Conservation (phyloP, 2,329 filamentous ascomycete genomes). For the Aspergillus hortae region DNA sequence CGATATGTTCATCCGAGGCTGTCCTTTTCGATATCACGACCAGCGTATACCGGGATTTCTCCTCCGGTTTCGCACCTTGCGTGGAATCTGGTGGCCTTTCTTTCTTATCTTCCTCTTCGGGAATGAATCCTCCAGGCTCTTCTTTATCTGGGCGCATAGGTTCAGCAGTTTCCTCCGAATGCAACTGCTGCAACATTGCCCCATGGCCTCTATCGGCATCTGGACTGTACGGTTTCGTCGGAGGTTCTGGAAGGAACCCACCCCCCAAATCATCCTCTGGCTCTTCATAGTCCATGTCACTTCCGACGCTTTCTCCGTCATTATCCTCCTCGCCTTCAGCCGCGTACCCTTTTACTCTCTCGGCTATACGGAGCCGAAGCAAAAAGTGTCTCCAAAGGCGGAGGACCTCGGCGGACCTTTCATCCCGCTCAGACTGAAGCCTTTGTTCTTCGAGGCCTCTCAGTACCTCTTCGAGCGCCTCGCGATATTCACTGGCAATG, state of each 20-base stretch:
- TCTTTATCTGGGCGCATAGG: background rate
- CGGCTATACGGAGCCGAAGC: conserved; percentile 63
- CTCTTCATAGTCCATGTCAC: conserved; percentile 23
- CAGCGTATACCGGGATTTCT: conserved; percentile 1
- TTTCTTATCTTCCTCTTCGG: conserved; percentile 6
- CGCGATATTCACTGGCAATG: conserved; percentile 66
- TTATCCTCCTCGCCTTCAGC: conserved; percentile 33
- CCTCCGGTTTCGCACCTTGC: background rate
- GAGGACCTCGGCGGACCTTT: conserved; percentile 48
- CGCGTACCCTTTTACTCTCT: conserved; percentile 63
- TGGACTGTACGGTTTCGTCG: background rate
- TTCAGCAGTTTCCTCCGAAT: background rate
- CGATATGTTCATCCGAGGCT: background rate
- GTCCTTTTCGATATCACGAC: conserved; percentile 1
- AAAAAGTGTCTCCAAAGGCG: conserved; percentile 59
- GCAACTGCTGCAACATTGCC: too few species aligned
- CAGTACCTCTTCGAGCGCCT: conserved; percentile 69
- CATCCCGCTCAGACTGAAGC: conserved; percentile 59
- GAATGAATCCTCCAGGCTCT: conserved; percentile 20
- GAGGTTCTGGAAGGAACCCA: conserved; percentile 30
- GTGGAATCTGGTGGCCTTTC: background rate
- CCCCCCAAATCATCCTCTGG: conserved; percentile 27
- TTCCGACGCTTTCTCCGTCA: conserved; percentile 36
- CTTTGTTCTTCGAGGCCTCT: conserved; percentile 64
- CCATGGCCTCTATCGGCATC: background rate